phyloP scores from a whole-genome alignment of 768 basidiomycete genomes.

The Lactarius sp. region DNA sequence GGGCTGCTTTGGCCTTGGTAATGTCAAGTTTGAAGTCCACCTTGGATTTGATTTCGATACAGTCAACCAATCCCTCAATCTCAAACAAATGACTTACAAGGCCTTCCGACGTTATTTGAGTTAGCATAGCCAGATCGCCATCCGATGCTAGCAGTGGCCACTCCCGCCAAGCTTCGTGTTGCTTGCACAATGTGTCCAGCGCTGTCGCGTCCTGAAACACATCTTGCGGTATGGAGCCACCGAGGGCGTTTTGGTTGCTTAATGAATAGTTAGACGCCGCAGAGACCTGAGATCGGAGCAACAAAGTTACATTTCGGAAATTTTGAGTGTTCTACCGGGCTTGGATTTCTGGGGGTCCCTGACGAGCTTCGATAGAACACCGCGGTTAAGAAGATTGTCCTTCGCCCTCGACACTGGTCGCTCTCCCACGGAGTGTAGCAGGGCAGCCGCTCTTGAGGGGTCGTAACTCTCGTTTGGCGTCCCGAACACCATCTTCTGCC shows the following conservation, averaged over 20 bases:
- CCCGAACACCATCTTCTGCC: slow-evolving; percentile 66
- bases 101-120: slow-evolving; percentile 78
- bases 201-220: slow-evolving; percentile 67
- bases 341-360: slow-evolving; percentile 56
- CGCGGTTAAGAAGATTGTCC: slow-evolving; percentile 55
- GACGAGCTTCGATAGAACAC: slow-evolving; percentile 61
- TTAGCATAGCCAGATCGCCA: slow-evolving; percentile 71
- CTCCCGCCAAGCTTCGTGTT: slow-evolving; percentile 54
- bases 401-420: slow-evolving; percentile 51
- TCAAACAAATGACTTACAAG: slow-evolving; percentile 42
- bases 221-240: slow-evolving; percentile 58
- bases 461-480: slow-evolving; percentile 68
- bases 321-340: slow-evolving; percentile 71
- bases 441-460: slow-evolving; percentile 46
- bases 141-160: slow-evolving; percentile 80
- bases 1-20: slow-evolving; percentile 49
- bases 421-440: slow-evolving; percentile 57
- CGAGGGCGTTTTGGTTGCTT: slow-evolving; percentile 65
- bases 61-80: slow-evolving; percentile 4
- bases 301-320: slow-evolving; percentile 58
- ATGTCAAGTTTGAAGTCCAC: slow-evolving; percentile 71
- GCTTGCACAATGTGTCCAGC: slow-evolving; percentile 51
- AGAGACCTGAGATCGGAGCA: neutral
- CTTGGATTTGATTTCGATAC: slow-evolving; percentile 35
- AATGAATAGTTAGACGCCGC: neutral